phyloP scores from a whole-genome alignment of 176 grass and related monocot species.

The Stipa capillata region DNA sequence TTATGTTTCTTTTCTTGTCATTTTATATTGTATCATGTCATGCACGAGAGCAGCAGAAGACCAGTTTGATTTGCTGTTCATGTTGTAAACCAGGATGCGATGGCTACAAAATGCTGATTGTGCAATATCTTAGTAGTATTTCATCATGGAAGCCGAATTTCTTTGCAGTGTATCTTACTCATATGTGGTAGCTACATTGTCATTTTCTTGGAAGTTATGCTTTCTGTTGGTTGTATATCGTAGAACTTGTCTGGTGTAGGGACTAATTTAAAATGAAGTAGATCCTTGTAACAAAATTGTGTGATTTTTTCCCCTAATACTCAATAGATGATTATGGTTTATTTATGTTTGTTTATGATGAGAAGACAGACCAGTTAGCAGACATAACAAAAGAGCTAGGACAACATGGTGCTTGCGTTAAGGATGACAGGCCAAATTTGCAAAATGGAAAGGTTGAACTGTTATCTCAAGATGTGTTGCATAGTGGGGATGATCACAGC shows the following conservation, averaged over 20 bases:
- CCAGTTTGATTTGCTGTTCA: not conserved
- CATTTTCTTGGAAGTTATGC: not conserved
- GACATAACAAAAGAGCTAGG: not conserved
- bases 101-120: conserved; percentile 14
- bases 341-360: conserved; percentile 45
- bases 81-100: conserved; percentile 7
- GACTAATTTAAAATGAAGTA: not conserved
- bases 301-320: not conserved
- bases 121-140: not conserved
- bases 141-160: conserved; percentile 6
- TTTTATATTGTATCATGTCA: conserved; percentile 19
- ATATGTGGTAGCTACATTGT: not conserved
- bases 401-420: conserved; percentile 11
- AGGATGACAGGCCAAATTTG: conserved; percentile 4
- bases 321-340: conserved; percentile 26
- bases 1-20: conserved; percentile 22
- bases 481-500: conserved; percentile 8
- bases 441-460: conserved; percentile 1
- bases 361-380: conserved; percentile 23
- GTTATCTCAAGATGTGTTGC: not conserved
- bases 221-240: too few relatives aligned
- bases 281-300: not conserved
- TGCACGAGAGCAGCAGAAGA: not conserved
- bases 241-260: not conserved
- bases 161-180: not conserved